Conservation (phyloP, 2,329 filamentous ascomycete genomes). For the Trichoderma gracile region DNA sequence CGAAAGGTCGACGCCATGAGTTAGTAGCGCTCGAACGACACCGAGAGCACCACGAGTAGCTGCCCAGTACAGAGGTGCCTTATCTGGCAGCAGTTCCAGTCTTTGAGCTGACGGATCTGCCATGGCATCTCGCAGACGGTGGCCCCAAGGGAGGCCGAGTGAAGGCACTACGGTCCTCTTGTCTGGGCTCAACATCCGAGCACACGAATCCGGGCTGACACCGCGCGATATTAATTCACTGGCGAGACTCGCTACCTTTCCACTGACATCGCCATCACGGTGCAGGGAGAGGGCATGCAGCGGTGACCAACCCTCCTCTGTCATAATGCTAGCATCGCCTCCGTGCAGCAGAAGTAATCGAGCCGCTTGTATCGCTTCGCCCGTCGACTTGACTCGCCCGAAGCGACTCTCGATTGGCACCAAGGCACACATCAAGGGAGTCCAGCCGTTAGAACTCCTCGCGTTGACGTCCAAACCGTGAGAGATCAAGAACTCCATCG, state of each 20-base stretch:
- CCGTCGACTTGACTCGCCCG: background rate
- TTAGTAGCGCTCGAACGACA: conserved; percentile 5
- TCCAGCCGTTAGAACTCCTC: conserved; percentile 34
- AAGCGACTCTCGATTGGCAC: conserved; percentile 6
- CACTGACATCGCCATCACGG: background rate
- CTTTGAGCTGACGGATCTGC: background rate
- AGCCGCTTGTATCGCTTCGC: conserved; percentile 24
- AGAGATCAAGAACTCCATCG: conserved; percentile 29
- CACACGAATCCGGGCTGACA: conserved; percentile 20
- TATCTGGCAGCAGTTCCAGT: background rate
- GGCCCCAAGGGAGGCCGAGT: background rate
- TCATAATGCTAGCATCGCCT: conserved; percentile 28
- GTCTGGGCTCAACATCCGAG: conserved; percentile 19
- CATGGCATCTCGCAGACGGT: background rate
- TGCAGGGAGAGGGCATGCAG: conserved; percentile 31
- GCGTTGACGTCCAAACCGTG: conserved; percentile 31
- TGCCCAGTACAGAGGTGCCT: conserved; percentile 22
- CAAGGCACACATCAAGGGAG: conserved; percentile 36
- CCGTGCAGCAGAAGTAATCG: conserved; percentile 32
- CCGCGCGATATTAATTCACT: conserved; percentile 25
- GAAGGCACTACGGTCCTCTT: background rate
- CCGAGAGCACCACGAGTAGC: conserved; percentile 7
- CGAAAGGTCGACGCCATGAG: conserved; percentile 21
- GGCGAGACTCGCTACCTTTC: conserved; percentile 19
- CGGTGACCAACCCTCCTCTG: conserved; percentile 34